A percentile compares a stretch with the other conserved stretches of the same genome.
phyloP scores from a whole-genome alignment of 306 rosid genomes.

The Cicer pinnatifidum region DNA sequence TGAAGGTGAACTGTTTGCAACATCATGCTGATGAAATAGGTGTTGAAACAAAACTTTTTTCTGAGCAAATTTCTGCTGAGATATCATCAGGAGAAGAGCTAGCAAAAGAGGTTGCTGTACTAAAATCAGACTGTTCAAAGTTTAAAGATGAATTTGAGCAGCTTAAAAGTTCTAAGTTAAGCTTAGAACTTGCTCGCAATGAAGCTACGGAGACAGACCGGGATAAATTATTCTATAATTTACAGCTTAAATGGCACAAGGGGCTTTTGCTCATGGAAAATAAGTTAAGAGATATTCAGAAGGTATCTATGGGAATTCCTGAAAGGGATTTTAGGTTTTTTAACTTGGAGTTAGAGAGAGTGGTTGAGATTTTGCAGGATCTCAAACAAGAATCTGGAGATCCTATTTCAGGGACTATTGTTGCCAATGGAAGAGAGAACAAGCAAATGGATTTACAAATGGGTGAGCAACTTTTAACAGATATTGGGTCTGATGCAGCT shows the following conservation, averaged over 20 bases:
- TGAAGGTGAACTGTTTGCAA: slow-evolving; percentile 70
- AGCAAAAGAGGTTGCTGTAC: slow-evolving; percentile 67
- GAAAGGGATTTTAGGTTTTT: slow-evolving; percentile 71
- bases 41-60: slow-evolving; percentile 61
- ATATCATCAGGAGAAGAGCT: slow-evolving; percentile 78
- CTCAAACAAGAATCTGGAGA: slow-evolving; percentile 72
- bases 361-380: slow-evolving; percentile 64
- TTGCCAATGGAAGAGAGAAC: slow-evolving; percentile 50
- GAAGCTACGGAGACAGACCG: slow-evolving; percentile 53
- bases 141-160: slow-evolving; percentile 75
- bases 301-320: slow-evolving; percentile 64
- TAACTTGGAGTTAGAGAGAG: slow-evolving; percentile 65
- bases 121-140: slow-evolving; percentile 78
- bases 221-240: slow-evolving; percentile 55
- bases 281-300: slow-evolving; percentile 75
- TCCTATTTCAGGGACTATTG: slow-evolving; percentile 53
- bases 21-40: slow-evolving; percentile 80
- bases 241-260: slow-evolving; percentile 66
- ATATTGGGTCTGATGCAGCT: slow-evolving; percentile 67
- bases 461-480: slow-evolving; percentile 61
- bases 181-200: slow-evolving; percentile 52
- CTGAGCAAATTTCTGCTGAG: slow-evolving; percentile 78
- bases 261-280: slow-evolving; percentile 79
- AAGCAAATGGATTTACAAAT: slow-evolving; percentile 54
- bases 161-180: slow-evolving; percentile 57